Percentiles rank a stretch among this genome's conserved stretches.
Evolutionary conservation across 768 basidiomycete genomes (phyloP).

Genomic region (Tylopilus subfusipes): DNA sequence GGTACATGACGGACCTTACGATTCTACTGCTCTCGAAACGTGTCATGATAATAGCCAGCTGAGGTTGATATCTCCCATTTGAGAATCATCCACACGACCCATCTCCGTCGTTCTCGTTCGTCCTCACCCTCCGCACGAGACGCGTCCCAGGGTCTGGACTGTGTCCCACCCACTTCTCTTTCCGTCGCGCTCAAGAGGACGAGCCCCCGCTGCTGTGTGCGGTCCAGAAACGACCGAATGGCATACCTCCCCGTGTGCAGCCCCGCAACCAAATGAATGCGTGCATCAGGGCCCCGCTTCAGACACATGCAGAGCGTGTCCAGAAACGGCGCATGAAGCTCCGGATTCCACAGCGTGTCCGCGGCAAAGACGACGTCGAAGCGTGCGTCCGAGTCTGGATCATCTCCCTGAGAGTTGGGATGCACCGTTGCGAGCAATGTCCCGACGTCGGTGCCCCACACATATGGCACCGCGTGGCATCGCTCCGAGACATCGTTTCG

Average conservation of each 20-base stretch:
- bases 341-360: constrained; percentile 77
- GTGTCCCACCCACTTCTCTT: constrained; percentile 40
- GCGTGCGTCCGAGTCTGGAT: constrained; percentile 19
- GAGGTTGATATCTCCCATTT: constrained; percentile 38
- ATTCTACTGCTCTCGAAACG: not conserved
- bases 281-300: constrained; percentile 39
- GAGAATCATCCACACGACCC: constrained; percentile 68
- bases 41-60: not conserved
- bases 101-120: constrained; percentile 63
- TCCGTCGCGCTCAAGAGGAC: constrained; percentile 45
- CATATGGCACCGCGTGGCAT: constrained; percentile 55
- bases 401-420: too few species aligned
- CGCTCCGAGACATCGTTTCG: constrained; percentile 45
- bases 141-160: constrained; percentile 49
- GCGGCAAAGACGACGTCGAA: constrained; percentile 71
- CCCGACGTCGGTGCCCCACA: constrained; percentile 56
- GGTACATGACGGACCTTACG: constrained; percentile 7
- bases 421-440: constrained; percentile 12
- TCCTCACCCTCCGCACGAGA: constrained; percentile 51
- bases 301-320: constrained; percentile 50
- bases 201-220: constrained; percentile 37
- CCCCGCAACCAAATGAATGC: constrained; percentile 66
- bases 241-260: constrained; percentile 76
- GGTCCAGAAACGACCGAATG: constrained; percentile 54
- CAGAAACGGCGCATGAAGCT: constrained; percentile 52